Evolutionary conservation across 2,329 filamentous ascomycete genomes (phyloP).

Genomic region (Diaporthe vaccinii): DNA sequence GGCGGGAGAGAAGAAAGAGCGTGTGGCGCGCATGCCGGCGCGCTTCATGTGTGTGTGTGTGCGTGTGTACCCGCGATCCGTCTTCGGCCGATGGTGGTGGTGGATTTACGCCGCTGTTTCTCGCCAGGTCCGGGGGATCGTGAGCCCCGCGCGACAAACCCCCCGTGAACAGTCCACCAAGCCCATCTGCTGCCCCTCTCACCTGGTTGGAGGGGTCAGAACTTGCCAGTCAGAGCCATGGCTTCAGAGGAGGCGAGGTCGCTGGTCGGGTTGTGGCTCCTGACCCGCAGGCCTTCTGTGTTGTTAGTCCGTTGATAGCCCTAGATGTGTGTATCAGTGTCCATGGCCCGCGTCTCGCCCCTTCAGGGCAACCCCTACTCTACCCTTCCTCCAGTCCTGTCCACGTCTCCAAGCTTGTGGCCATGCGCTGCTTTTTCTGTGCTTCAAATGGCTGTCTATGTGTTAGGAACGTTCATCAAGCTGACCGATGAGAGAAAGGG

Average conservation of each 20-base stretch:
- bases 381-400: neutral
- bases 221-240: neutral
- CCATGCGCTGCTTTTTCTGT: too few species aligned
- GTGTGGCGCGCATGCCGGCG: neutral
- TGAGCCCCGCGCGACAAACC: conserved; percentile 1
- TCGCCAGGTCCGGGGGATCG: conserved; percentile 6
- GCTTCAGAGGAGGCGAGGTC: neutral
- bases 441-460: neutral
- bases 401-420: too few species aligned
- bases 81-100: conserved; percentile 4
- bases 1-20: conserved; percentile 3
- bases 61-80: conserved; percentile 12
- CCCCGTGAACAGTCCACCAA: neutral
- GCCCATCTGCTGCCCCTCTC: neutral
- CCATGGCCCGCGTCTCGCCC: neutral
- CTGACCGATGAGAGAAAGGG: too few species aligned
- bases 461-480: neutral
- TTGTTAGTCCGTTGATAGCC: conserved; percentile 12
- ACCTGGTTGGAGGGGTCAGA: neutral
- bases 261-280: neutral
- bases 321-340: neutral
- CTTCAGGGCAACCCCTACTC: neutral
- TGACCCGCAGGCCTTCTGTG: neutral
- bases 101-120: conserved; percentile 8
- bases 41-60: neutral